A percentile compares a stretch with the other conserved stretches of the same genome.
Evolutionary conservation across 257 asterid genomes (phyloP).

Genomic region (Gentiana straminea): DNA sequence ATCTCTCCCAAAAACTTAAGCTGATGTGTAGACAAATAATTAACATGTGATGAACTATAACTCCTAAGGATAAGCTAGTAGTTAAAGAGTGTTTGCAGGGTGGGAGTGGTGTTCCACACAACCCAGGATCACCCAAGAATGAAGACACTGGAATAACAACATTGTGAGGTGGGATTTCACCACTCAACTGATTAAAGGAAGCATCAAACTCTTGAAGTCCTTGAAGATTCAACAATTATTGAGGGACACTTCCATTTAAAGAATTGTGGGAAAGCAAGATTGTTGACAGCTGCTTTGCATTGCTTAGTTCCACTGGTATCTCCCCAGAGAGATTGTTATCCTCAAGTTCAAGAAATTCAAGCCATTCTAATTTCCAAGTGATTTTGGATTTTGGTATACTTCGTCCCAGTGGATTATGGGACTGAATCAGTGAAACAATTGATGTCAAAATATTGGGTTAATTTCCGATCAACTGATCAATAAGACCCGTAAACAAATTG

Average conservation of each 20-base stretch:
- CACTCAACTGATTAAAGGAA: slow-evolving; percentile 38
- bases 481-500: slow-evolving; percentile 35
- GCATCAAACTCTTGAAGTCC: slow-evolving; percentile 45
- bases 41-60: too few relatives aligned
- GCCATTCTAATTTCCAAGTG: slow-evolving; percentile 30
- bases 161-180: slow-evolving; percentile 49
- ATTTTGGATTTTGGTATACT: slow-evolving; percentile 22
- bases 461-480: slow-evolving; percentile 32
- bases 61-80: too few relatives aligned
- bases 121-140: slow-evolving; percentile 39
- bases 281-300: slow-evolving; percentile 19
- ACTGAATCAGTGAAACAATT: slow-evolving; percentile 28
- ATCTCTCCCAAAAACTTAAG: too few relatives aligned
- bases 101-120: slow-evolving; percentile 76
- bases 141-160: slow-evolving; percentile 27
- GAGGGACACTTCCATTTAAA: slow-evolving; percentile 53
- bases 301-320: slow-evolving; percentile 42
- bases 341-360: slow-evolving; percentile 24
- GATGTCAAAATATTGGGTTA: slow-evolving; percentile 15
- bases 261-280: slow-evolving; percentile 34
- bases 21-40: too few relatives aligned
- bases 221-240: slow-evolving; percentile 32
- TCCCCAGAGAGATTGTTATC: slow-evolving; percentile 32
- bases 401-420: slow-evolving; percentile 44
- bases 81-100: slow-evolving; percentile 25